Evolutionary conservation across 495 filamentous ascomycete genomes (phyloP), one percentile per base, ranked within the genome.

Genomic region (Hyphodiscus hymeniophilus): DNA sequence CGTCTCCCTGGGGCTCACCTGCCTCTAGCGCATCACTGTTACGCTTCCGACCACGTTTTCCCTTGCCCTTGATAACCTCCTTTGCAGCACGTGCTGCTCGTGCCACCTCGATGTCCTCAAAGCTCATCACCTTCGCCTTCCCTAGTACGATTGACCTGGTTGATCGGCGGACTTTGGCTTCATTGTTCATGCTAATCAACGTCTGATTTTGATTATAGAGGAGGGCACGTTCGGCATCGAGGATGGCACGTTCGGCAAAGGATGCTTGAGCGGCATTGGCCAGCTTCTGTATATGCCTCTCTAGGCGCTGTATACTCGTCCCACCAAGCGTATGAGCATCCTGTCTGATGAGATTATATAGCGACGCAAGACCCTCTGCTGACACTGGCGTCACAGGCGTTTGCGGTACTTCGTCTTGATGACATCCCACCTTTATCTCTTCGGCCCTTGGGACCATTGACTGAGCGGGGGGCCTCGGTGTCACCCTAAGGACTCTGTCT

Each of bases 91-190:
- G 57, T 47, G 56, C 54, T 38, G 47, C 55, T 51, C 59, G 56
- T 55, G 56, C 59, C 41, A 51, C 47, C 45, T 60, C 48, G 22
- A 65, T 47, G 50, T 65, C 57, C 55, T 65, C 56, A 54, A 56
- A 65, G 54, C 56, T 65, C 56, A 61, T 63, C 0, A 63, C 62
- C 52, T 58, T 65, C 28, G 56, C 58, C 38, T 18, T 40, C 20
- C 38, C 20, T 18, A 40, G 38, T 21, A 40, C 38, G 5, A 40
- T 12, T 40, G 38, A 54, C 39, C 47, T 54, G 48, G 49, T 63
- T 16, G 58, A 63, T 60, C 61, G 46, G 39, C 56, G 41, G 20
- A 44, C 41, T 26, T 44, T n/a, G n/a, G n/a, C n/a, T n/a, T n/a
- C n/a, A n/a, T n/a, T n/a, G n/a, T n/a, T n/a, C n/a, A n/a, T n/a